phyloP scores from a whole-genome alignment of 2,329 filamentous ascomycete genomes.

The Curvularia sp. region DNA sequence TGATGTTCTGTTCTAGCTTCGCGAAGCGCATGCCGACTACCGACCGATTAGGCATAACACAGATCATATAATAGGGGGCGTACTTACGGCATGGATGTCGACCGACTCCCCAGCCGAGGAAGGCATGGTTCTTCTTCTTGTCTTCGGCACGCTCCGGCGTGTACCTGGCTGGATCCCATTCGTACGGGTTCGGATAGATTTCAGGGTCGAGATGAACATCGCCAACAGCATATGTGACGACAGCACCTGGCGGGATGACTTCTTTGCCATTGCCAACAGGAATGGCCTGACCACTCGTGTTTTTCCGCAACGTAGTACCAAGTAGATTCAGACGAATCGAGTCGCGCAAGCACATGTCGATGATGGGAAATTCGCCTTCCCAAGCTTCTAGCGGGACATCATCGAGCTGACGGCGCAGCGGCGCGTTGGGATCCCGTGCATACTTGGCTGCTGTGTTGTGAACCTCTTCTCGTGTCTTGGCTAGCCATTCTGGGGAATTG shows the following conservation, averaged over 20 bases:
- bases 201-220: constrained; percentile 59
- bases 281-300: constrained; percentile 56
- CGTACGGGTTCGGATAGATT: constrained; percentile 58
- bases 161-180: constrained; percentile 61
- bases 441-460: constrained; percentile 55
- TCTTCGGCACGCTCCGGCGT: constrained; percentile 58
- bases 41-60: not conserved
- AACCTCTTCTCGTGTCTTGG: constrained; percentile 57
- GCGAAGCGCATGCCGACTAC: not conserved
- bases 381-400: constrained; percentile 60
- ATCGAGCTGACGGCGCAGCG: constrained; percentile 51
- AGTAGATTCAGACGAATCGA: constrained; percentile 59
- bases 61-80: not conserved
- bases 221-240: constrained; percentile 55
- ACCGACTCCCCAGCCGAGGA: constrained; percentile 49
- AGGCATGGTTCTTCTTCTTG: constrained; percentile 45
- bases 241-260: constrained; percentile 59
- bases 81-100: constrained; percentile 52
- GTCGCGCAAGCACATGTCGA: constrained; percentile 62
- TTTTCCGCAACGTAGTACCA: constrained; percentile 61
- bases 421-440: constrained; percentile 43
- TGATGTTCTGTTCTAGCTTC: not conserved
- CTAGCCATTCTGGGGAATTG: constrained; percentile 54
- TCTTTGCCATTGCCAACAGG: constrained; percentile 54
- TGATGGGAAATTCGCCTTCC: constrained; percentile 62